phyloP scores from a whole-genome alignment of 257 asterid species.

The Solanum ossicruentum region DNA sequence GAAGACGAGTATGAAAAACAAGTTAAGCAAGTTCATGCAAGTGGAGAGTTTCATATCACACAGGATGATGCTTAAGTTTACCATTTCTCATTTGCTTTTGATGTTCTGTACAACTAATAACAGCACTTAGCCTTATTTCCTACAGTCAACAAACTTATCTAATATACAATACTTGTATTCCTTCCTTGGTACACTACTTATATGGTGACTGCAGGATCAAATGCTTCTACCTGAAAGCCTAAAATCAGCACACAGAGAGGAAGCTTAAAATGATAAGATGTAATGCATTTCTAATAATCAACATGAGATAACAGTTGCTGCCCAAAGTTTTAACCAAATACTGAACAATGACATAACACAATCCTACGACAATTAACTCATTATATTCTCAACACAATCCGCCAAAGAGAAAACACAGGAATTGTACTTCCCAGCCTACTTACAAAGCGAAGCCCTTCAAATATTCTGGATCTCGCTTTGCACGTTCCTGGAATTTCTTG shows the following conservation, averaged over 20 bases:
- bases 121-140: neutral
- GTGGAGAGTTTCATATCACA: conserved; percentile 47
- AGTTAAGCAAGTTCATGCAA: conserved; percentile 58
- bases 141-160: neutral
- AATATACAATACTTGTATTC: neutral
- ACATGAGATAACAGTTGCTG: neutral
- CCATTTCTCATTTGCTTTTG: neutral
- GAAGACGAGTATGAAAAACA: conserved; percentile 67
- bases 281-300: neutral
- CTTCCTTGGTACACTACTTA: neutral
- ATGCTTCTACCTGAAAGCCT: neutral
- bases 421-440: neutral
- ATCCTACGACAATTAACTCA: neutral
- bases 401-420: neutral
- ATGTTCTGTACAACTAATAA: neutral
- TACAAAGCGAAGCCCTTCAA: conserved; percentile 72
- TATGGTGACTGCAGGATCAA: neutral
- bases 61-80: neutral
- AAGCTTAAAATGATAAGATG: neutral
- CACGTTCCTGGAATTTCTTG: conserved; percentile 90
- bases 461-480: conserved; percentile 85
- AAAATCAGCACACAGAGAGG: neutral
- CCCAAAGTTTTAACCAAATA: neutral
- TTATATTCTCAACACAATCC: neutral
- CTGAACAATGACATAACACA: neutral